Percentiles rank a stretch among this genome's conserved stretches.
These are phyloP conservation scores for Suhomyces panamericanus DNA, from an alignment of 1,139 yeast genomes.

Conservation along the genomic window DNA sequence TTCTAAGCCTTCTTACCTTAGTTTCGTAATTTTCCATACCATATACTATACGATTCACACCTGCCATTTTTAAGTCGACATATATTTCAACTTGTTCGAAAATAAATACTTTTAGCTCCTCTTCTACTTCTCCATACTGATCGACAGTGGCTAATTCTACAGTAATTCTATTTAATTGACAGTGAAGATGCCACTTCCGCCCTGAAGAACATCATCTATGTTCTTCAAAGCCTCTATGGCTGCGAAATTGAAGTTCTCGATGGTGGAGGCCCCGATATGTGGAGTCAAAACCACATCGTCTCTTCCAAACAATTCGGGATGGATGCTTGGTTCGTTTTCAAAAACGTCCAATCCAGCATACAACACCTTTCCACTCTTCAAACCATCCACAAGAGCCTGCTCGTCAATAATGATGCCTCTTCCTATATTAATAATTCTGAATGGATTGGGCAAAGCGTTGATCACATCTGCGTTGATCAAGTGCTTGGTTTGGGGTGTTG, in stretches of 20 bases:
- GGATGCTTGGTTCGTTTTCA: constrained; percentile 25
- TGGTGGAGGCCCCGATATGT: constrained; percentile 26
- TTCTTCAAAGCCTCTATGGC: constrained; percentile 36
- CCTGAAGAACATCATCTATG: constrained; percentile 39
- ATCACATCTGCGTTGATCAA: constrained; percentile 19
- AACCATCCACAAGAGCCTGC: constrained; percentile 25
- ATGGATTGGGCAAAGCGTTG: constrained; percentile 18
- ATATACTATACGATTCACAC: too few species aligned
- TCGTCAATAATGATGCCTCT: constrained; percentile 27
- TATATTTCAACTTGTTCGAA: too few species aligned
- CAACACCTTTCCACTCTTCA: constrained; percentile 24
- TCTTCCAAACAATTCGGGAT: constrained; percentile 23
- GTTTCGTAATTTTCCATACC: too few species aligned
- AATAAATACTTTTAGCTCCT: too few species aligned
- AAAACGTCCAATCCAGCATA: constrained; percentile 30
- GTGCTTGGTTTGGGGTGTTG: constrained; percentile 24
- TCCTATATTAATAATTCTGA: constrained; percentile 27
- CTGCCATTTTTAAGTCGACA: too few species aligned
- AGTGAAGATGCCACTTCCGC: constrained; percentile 31
- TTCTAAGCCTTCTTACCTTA: too few species aligned
- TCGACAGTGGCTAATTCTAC: too few species aligned
- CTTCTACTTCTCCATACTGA: too few species aligned
- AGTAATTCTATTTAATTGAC: too few species aligned
- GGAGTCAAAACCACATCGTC: constrained; percentile 28
- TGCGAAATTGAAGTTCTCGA: constrained; percentile 26